These are phyloP conservation scores for Gymnopilus junonius DNA, from an alignment of 768 basidiomycete species.

Conservation along the genomic window DNA sequence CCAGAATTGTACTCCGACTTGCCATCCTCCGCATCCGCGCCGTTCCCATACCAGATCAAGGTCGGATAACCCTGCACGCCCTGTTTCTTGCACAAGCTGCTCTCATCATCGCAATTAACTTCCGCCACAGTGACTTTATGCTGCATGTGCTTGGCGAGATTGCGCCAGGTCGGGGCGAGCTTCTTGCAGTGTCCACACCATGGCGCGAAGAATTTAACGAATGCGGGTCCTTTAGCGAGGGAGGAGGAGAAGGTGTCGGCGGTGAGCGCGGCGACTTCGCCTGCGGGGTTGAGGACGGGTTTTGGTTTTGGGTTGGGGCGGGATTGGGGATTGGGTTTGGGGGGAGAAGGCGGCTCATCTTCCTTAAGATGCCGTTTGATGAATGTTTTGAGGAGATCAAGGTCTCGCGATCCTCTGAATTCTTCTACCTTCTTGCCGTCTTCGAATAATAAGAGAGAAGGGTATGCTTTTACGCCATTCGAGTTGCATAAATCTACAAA, in stretches of 20 bases:
- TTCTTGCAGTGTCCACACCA: constrained; percentile 99
- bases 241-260: constrained; percentile 41
- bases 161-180: constrained; percentile 80
- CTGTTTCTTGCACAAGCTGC: constrained; percentile 65
- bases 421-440: constrained; percentile 64
- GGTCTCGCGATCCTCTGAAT: constrained; percentile 58
- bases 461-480: constrained; percentile 75
- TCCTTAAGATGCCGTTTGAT: constrained; percentile 46
- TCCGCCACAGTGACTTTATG: constrained; percentile 78
- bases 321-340: constrained; percentile 3
- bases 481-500: constrained; percentile 83
- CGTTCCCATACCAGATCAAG: constrained; percentile 67
- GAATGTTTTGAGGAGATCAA: constrained; percentile 59
- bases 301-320: constrained; percentile 13
- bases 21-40: constrained; percentile 48
- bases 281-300: constrained; percentile 35
- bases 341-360: constrained; percentile 4
- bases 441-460: constrained; percentile 73
- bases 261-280: constrained; percentile 42
- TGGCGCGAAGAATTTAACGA: constrained; percentile 84
- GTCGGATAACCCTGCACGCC: constrained; percentile 85
- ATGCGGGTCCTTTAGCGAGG: constrained; percentile 45
- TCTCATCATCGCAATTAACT: constrained; percentile 86
- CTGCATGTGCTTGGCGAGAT: constrained; percentile 74
- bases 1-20: constrained; percentile 79